Conservation (phyloP, 441 rosid species). For the Hura crepitans region DNA sequence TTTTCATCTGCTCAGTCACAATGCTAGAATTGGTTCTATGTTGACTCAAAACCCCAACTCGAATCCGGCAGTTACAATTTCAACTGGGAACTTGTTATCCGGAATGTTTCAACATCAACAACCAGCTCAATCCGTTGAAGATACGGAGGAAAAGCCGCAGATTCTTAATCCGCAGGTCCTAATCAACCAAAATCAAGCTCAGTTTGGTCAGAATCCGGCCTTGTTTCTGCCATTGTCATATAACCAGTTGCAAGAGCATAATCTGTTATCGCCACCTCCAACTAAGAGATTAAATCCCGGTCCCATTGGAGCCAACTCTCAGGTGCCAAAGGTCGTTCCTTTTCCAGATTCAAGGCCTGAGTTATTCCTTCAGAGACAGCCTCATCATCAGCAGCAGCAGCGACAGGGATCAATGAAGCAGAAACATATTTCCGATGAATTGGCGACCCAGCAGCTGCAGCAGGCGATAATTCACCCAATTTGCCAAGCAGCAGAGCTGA, state of each 20-base stretch:
- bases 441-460: constrained; percentile 45
- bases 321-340: constrained; percentile 28
- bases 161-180: constrained; percentile 35
- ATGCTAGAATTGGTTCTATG: constrained; percentile 26
- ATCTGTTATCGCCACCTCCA: constrained; percentile 37
- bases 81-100: constrained; percentile 24
- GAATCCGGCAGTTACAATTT: constrained; percentile 25
- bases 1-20: constrained; percentile 26
- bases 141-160: constrained; percentile 41
- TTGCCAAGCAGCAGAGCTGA: constrained; percentile 32
- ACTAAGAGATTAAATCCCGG: constrained; percentile 43
- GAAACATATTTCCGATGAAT: constrained; percentile 39
- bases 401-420: constrained; percentile 28
- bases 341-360: constrained; percentile 38
- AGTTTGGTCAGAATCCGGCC: constrained; percentile 36
- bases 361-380: constrained; percentile 33
- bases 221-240: constrained; percentile 39
- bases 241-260: constrained; percentile 32
- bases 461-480: constrained; percentile 37
- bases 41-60: constrained; percentile 29
- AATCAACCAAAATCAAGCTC: constrained; percentile 49
- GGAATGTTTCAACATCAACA: constrained; percentile 29
- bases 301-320: constrained; percentile 23
- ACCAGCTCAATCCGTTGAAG: constrained; percentile 27
- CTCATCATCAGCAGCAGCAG: constrained; percentile 33